Evolutionary conservation across 371 early-diverging fungal genomes (phyloP).

Genomic region (Batrachochytrium dendrobatidis): DNA sequence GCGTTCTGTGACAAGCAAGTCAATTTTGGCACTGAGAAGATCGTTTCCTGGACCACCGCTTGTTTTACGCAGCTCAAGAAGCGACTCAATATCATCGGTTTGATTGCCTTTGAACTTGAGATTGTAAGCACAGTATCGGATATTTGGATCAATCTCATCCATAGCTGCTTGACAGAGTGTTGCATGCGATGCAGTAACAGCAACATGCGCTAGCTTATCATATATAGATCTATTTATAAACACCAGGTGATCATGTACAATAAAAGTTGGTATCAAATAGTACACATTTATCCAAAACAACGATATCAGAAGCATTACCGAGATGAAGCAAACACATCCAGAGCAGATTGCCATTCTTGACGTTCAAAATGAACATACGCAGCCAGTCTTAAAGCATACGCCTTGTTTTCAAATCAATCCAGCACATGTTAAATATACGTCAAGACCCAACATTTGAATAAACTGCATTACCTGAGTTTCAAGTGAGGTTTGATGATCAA

Average conservation of each 20-base stretch:
- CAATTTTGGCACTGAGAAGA: constrained; percentile 13
- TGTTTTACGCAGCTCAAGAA: constrained; percentile 36
- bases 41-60: constrained; percentile 12
- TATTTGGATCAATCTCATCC: constrained; percentile 71
- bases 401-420: no score
- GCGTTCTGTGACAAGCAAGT: constrained; percentile 9
- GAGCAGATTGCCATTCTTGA: constrained; percentile 60
- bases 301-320: constrained; percentile 31
- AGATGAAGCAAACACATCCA: constrained; percentile 55
- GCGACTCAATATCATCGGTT: constrained; percentile 38
- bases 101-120: constrained; percentile 41
- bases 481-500: constrained; percentile 48
- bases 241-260: not conserved
- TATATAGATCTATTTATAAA: constrained; percentile 47
- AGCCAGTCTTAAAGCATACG: constrained; percentile 61
- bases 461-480: constrained; percentile 51
- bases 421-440: not conserved
- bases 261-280: not conserved
- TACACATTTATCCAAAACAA: not conserved
- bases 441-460: not conserved
- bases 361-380: constrained; percentile 61
- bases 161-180: constrained; percentile 61
- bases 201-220: constrained; percentile 46
- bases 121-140: constrained; percentile 72
- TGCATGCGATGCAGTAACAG: constrained; percentile 9